A percentile compares a stretch with the other conserved stretches of the same genome.
Evolutionary conservation across 106 monocot species (phyloP).

Genomic region (Dioscorea alata): DNA sequence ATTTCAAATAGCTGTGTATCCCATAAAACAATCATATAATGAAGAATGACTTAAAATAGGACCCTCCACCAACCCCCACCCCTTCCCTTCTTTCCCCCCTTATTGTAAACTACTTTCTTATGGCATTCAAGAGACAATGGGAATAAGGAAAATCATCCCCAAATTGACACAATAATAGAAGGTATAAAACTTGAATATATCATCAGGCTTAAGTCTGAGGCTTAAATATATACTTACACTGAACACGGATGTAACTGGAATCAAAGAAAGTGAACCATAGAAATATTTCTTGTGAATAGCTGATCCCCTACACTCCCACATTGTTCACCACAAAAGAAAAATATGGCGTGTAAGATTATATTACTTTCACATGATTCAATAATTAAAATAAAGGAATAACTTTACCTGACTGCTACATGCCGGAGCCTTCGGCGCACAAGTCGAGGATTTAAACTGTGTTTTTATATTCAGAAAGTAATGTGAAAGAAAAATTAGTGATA

Average conservation of each 20-base stretch:
- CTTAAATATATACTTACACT: conserved; percentile 45
- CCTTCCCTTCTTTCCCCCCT: too few species aligned
- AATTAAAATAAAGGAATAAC: conserved; percentile 1
- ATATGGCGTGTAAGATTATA: not conserved
- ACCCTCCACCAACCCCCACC: too few species aligned
- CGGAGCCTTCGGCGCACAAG: conserved; percentile 87
- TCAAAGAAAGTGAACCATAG: conserved; percentile 69
- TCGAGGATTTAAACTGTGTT: conserved; percentile 69
- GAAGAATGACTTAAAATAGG: not conserved
- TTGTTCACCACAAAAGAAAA: conserved; percentile 5
- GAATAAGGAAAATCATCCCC: too few species aligned
- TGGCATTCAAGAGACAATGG: too few species aligned
- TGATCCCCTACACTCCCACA: conserved; percentile 46
- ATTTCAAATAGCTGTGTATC: not conserved
- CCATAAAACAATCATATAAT: not conserved
- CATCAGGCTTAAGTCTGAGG: not conserved
- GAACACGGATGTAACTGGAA: conserved; percentile 60
- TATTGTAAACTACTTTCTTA: too few species aligned
- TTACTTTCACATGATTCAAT: not conserved
- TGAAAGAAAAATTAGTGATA: too few species aligned
- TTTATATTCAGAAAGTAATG: too few species aligned
- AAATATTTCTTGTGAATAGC: conserved; percentile 68
- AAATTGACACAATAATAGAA: too few species aligned
- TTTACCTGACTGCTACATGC: conserved; percentile 82
- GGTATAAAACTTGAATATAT: not conserved